Base-by-base conservation (phyloP, 768 basidiomycete species). In the Artomyces pyxidatus region DNA sequence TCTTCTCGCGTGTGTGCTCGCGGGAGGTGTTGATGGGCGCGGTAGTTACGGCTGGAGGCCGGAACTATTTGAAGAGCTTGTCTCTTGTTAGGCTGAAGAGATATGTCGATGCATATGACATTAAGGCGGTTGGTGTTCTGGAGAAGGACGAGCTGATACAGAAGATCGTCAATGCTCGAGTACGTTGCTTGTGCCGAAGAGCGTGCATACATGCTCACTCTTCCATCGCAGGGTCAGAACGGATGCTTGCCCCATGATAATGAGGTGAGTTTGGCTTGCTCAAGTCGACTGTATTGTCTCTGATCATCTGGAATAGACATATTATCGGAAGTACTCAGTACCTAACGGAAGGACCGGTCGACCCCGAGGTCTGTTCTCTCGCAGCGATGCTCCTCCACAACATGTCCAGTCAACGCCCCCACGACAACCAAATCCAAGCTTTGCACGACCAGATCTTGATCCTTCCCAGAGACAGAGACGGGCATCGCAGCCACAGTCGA, bases 121-220 rank as follows among this genome's bases (percentile, higher is more conserved):
- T 90, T 55, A 66, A 70, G 46, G 71, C 76, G 16, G 75, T 72
- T 48, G 74, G 76, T 42, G 77, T 80, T 1, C 70, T 88, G 14
- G 88, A 90, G 63, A 89, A 89, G 64, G 81, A 85, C 45, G 87
- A 89, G 60, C 66, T 89, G 39, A 78, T 89, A 32, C 82, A 87
- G 44, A 76, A 71, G 35, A 75, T 85, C 40, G 39, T 87, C 1
- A 62, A 62, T 22, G 65, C 64, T 37, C 63, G 60, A 59, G 87
- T 86, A 59, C 47, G 77, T 65, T 22, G 1, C 1, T 17, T 35
- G 6, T 2, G 10, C 3, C 29, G 41, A 27, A 6, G 37, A 12
- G 6, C n/a, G 21, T 32, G 23, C 37, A 10, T 42, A 25, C 6
- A 26, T 22, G 25, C 22, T 35, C 8, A 21, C 26, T 49, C 35